A percentile compares a stretch with the other conserved stretches of the same genome.
Conservation (phyloP, 352 stramenopile genomes). For the Globisporangium splendens region DNA sequence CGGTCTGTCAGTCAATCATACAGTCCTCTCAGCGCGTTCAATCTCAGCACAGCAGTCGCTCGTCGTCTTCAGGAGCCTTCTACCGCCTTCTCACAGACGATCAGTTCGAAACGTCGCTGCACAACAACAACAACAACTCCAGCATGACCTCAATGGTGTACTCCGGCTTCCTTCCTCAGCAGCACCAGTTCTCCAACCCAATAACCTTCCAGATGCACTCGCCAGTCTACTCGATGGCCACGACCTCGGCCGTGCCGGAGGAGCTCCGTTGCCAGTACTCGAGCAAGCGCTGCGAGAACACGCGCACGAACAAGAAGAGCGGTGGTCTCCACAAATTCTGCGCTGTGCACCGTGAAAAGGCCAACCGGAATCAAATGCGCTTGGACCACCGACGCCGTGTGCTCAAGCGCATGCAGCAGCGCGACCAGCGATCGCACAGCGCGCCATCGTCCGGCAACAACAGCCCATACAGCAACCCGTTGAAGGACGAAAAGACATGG, state of each 20-base stretch:
- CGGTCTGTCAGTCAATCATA: conserved; percentile 1
- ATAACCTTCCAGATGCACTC: background rate
- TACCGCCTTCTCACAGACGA: background rate
- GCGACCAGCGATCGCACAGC: conserved; percentile 32
- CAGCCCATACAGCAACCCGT: conserved; percentile 14
- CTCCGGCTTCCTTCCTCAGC: conserved; percentile 10
- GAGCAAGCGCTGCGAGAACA: conserved; percentile 48
- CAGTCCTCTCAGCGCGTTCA: background rate
- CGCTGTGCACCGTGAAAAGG: conserved; percentile 48
- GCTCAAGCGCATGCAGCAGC: conserved; percentile 47
- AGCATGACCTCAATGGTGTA: conserved; percentile 16
- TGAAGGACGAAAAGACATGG: conserved; percentile 7
- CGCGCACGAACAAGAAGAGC: conserved; percentile 39
- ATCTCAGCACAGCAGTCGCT: background rate
- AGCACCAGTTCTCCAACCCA: conserved; percentile 2
- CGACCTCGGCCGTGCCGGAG: conserved; percentile 18
- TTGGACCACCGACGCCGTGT: conserved; percentile 56
- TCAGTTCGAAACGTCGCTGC: background rate
- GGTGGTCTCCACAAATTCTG: conserved; percentile 56
- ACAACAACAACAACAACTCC: background rate
- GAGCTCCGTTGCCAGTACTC: conserved; percentile 56
- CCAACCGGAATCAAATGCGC: conserved; percentile 73
- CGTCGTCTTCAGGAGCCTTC: background rate
- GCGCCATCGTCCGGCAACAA: conserved; percentile 18
- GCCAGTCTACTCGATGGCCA: background rate